Base-by-base conservation (phyloP, 1,284 basidiomycete species). In the Exobasidium rhododendri region DNA sequence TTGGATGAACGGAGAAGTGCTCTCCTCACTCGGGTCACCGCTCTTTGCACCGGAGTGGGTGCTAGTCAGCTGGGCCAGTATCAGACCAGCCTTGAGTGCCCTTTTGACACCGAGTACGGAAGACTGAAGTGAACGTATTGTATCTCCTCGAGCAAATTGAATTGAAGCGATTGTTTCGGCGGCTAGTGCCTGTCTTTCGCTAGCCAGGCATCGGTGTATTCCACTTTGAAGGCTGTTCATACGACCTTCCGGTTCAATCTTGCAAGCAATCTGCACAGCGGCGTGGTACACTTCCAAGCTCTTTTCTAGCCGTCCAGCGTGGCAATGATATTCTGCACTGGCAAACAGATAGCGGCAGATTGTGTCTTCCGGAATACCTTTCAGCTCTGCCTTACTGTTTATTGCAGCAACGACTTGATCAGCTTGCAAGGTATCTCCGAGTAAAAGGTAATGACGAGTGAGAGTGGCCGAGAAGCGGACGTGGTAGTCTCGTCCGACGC, bases 101-200 rank as follows among this genome's bases (percentile, higher is more conserved):
- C n/a, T 32, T 17, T 44, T 35, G 14, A 55, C 52, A 26, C 52
- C 35, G 5, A 26, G 29, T 26, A 32, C 35, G 24, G 52, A 26
- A 20, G 52, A 20, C 28, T 35, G 13, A 26, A 55, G 22, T 13
- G 24, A 26, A 24, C 20, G 29, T 4, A 29, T 55, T 2, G 29
- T n/a, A 26, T 55, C 30, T n/a, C 52, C 52, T 32, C 35, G n/a
- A 6, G 52, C 52, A 17, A 3, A 55, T 6, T 55, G 52, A 40
- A 55, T 55, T 2, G 20, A 31, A 32, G 24, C 52, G 17, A 35
- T 17, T 3, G n/a, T 55, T 5, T 31, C 24, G 17, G 3, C n/a
- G 14, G 52, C 52, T 4, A 26, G n/a, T 44, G 52, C 52, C 28
- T 55, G 52, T 4, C 20, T 2, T 55, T 55, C 52, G 4, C n/a